These are phyloP conservation scores for Taiozyma onychis DNA, from an alignment of 1,139 yeast genomes.

Conservation along the genomic window DNA sequence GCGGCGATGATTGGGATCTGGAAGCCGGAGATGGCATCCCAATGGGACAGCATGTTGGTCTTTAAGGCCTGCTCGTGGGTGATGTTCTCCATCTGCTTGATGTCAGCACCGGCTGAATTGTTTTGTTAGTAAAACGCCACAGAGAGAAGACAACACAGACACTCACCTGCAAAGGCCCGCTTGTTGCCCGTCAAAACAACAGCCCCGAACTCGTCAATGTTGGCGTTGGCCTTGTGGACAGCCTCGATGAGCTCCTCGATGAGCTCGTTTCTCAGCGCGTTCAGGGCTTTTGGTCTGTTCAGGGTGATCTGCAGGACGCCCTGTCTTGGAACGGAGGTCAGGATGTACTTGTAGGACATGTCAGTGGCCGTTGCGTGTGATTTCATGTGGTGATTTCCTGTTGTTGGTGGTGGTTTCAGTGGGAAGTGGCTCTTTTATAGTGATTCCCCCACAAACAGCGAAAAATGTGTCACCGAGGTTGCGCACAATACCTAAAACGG, in stretches of 20 bases:
- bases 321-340: conserved; percentile 33
- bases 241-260: conserved; percentile 38
- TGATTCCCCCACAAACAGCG: not conserved
- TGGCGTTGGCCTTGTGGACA: conserved; percentile 32
- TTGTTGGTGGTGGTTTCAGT: not conserved
- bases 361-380: too few species aligned
- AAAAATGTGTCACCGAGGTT: not conserved
- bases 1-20: conserved; percentile 46
- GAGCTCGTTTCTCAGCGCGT: conserved; percentile 53
- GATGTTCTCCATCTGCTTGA: conserved; percentile 39
- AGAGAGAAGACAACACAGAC: not conserved
- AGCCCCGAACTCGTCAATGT: conserved; percentile 35
- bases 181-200: conserved; percentile 42
- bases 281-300: conserved; percentile 60
- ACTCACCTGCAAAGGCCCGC: conserved; percentile 36
- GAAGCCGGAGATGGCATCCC: conserved; percentile 24
- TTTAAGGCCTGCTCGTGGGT: conserved; percentile 13
- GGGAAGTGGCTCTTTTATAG: not conserved
- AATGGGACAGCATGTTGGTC: conserved; percentile 14
- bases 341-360: conserved; percentile 32
- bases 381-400: not conserved
- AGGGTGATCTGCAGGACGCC: conserved; percentile 48
- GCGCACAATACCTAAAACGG: not conserved
- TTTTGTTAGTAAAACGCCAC: not conserved
- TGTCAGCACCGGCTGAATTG: conserved; percentile 42